Percentiles rank a stretch among this genome's conserved stretches.
These are phyloP conservation scores for Xanthoceras sorbifolium DNA, from an alignment of 345 rosid species.

Conservation along the genomic window DNA sequence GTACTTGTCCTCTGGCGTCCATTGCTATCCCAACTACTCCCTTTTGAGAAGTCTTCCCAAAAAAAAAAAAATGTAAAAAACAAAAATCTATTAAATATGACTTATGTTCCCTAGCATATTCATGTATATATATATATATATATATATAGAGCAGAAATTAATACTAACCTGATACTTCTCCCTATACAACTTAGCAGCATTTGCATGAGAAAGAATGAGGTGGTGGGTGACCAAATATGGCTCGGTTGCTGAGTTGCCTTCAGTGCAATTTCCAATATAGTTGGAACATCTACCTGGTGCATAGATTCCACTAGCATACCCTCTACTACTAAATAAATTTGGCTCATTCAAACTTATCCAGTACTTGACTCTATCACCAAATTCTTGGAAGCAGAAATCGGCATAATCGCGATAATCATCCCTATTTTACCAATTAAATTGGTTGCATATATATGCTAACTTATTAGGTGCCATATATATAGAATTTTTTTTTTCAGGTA, in stretches of 20 bases:
- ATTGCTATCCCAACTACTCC: slow-evolving; percentile 37
- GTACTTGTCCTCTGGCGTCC: slow-evolving; percentile 30
- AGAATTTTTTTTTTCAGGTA: no score
- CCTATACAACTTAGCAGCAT: slow-evolving; percentile 32
- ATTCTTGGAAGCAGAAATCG: slow-evolving; percentile 32
- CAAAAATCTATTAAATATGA: no score
- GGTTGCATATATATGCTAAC: no score
- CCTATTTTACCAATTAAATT: no score
- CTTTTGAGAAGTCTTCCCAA: slow-evolving; percentile 38
- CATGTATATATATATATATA: no score
- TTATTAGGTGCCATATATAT: no score
- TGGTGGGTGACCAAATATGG: slow-evolving; percentile 39
- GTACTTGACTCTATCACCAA: slow-evolving; percentile 33
- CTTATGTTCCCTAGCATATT: not conserved
- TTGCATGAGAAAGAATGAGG: slow-evolving; percentile 41
- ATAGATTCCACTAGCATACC: slow-evolving; percentile 23
- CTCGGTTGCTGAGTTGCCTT: slow-evolving; percentile 40
- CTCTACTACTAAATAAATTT: slow-evolving; percentile 5
- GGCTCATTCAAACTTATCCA: slow-evolving; percentile 38
- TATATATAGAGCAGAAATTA: not conserved
- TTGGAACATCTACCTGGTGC: slow-evolving; percentile 52
- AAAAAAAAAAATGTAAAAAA: not conserved
- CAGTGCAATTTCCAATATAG: slow-evolving; percentile 37
- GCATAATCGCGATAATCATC: slow-evolving; percentile 25
- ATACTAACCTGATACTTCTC: slow-evolving; percentile 35